Conservation (phyloP, 257 asterid genomes). For the Solanum bulbocastanum region DNA sequence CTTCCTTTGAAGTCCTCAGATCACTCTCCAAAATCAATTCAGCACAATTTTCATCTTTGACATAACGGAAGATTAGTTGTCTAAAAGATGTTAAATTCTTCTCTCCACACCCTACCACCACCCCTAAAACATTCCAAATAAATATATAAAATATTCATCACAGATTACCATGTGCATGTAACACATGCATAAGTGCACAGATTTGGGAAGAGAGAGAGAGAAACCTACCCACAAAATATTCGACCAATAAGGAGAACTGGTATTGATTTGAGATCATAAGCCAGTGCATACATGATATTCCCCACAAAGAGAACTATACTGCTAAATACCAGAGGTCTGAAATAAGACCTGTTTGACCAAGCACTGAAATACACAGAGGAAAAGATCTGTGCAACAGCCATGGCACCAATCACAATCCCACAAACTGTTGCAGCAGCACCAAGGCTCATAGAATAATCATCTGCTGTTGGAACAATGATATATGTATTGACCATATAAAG, state of each 20-base stretch:
- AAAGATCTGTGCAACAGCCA: slow-evolving; percentile 97
- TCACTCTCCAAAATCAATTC: not conserved
- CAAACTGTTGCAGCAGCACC: slow-evolving; percentile 99
- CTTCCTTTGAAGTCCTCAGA: not conserved
- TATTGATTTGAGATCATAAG: slow-evolving; percentile 72
- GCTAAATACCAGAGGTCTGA: slow-evolving; percentile 86
- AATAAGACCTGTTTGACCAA: slow-evolving; percentile 95
- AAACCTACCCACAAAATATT: slow-evolving; percentile 74
- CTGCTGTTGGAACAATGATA: slow-evolving; percentile 96
- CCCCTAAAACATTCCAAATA: not conserved
- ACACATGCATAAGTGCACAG: not conserved
- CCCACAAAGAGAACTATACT: slow-evolving; percentile 71
- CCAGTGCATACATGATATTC: slow-evolving; percentile 77
- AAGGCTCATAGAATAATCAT: slow-evolving; percentile 94
- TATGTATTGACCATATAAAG: slow-evolving; percentile 97
- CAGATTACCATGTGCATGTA: not conserved
- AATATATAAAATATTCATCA: not conserved
- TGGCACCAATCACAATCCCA: slow-evolving; percentile 90
- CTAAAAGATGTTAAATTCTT: not conserved
- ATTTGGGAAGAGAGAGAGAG: not conserved
- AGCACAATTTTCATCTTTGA: not conserved
- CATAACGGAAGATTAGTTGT: not conserved
- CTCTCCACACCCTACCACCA: not conserved
- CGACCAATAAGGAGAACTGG: slow-evolving; percentile 73
- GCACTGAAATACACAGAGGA: slow-evolving; percentile 99